Conservation (phyloP, 208 protist genomes). For the Crithidia brevicula region DNA sequence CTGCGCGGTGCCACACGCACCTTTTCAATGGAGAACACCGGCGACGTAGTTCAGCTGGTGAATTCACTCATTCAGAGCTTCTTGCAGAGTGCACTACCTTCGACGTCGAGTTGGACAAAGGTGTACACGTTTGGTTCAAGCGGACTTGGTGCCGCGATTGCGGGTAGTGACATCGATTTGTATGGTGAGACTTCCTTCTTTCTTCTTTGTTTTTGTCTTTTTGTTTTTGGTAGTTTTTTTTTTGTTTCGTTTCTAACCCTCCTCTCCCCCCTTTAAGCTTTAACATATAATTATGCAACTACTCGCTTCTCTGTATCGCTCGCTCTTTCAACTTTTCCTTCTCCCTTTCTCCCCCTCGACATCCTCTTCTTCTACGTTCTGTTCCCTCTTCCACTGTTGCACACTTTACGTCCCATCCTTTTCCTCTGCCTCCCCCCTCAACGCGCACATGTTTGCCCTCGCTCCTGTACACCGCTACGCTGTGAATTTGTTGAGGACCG, state of each 20-base stretch:
- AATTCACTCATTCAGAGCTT: conserved; percentile 22
- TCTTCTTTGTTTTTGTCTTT: conserved; percentile 16
- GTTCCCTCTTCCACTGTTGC: not conserved
- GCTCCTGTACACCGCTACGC: too few relatives aligned
- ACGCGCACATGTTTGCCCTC: too few relatives aligned
- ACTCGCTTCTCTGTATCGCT: not conserved
- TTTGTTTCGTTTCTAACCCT: conserved; percentile 2
- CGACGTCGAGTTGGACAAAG: conserved; percentile 45
- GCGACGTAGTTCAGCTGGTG: conserved; percentile 27
- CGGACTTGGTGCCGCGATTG: conserved; percentile 74
- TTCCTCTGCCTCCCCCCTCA: not conserved
- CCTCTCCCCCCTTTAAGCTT: not conserved
- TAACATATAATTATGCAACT: not conserved
- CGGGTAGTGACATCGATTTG: conserved; percentile 92
- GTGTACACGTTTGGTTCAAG: conserved; percentile 77
- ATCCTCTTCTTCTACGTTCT: conserved; percentile 7
- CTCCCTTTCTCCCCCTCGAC: not conserved
- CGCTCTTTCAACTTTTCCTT: not conserved
- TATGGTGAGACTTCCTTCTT: conserved; percentile 75
- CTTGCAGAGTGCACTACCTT: conserved; percentile 14
- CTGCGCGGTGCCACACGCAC: conserved; percentile 15
- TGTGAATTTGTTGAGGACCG: too few relatives aligned
- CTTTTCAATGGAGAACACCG: conserved; percentile 32
- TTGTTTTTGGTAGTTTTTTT: conserved; percentile 22
- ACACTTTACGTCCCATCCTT: too few relatives aligned